Conservation (phyloP, 495 filamentous ascomycete genomes). For the Hypoxylon cercidicola region DNA sequence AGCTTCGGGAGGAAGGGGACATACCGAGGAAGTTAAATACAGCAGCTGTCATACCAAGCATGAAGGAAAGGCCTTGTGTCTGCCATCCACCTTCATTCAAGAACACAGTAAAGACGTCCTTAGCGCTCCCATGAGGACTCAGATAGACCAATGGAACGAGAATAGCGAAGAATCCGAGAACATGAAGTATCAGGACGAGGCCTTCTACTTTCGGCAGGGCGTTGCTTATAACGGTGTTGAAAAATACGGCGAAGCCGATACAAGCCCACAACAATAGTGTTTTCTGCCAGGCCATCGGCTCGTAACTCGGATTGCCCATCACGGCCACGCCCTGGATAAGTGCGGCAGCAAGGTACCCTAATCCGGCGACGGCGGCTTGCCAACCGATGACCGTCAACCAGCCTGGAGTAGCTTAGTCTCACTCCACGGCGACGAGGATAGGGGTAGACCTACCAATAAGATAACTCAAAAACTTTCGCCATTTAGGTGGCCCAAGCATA, state of each 20-base stretch:
- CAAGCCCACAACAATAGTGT: slow-evolving; percentile 58
- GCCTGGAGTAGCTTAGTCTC: slow-evolving; percentile 25
- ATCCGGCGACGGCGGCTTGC: slow-evolving; percentile 65
- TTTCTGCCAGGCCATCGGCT: slow-evolving; percentile 52
- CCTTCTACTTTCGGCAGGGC: slow-evolving; percentile 66
- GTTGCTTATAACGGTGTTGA: slow-evolving; percentile 55
- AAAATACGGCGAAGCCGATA: slow-evolving; percentile 48
- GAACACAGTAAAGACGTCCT: slow-evolving; percentile 63
- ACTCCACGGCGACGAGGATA: not conserved
- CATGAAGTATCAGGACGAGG: slow-evolving; percentile 68
- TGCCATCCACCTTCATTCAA: slow-evolving; percentile 66
- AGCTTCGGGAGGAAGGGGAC: not conserved
- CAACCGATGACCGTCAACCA: slow-evolving; percentile 71
- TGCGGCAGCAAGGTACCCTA: slow-evolving; percentile 64
- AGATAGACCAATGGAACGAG: slow-evolving; percentile 68
- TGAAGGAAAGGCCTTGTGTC: slow-evolving; percentile 60
- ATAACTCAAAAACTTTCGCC: slow-evolving; percentile 69
- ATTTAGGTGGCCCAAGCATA: slow-evolving; percentile 64
- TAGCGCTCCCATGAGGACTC: slow-evolving; percentile 54
- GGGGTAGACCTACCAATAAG: slow-evolving; percentile 52
- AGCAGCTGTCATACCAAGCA: slow-evolving; percentile 61
- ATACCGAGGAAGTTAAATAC: slow-evolving; percentile 51
- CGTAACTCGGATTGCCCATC: slow-evolving; percentile 25
- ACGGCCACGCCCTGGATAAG: slow-evolving; percentile 63
- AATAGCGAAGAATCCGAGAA: slow-evolving; percentile 70